These are phyloP conservation scores for Karstenula rhodostoma DNA, from an alignment of 2,329 filamentous ascomycete genomes.

Conservation along the genomic window DNA sequence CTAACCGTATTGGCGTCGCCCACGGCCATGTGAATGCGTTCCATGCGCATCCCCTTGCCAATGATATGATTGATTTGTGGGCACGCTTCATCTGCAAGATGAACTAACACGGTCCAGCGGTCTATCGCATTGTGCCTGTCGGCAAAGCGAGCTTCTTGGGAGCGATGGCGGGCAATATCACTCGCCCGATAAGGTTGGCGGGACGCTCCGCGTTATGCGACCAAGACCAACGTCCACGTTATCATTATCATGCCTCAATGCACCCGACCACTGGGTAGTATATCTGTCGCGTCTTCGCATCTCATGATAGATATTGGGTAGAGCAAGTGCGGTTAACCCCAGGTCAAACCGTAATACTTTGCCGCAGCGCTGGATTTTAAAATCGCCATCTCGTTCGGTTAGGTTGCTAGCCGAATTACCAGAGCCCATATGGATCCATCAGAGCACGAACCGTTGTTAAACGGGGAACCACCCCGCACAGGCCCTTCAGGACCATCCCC, in stretches of 20 bases:
- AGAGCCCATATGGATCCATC: conserved; percentile 27
- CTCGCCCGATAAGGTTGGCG: conserved; percentile 11
- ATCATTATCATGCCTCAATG: background rate
- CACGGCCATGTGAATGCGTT: conserved; percentile 15
- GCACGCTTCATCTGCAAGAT: conserved; percentile 20
- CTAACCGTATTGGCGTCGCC: conserved; percentile 1
- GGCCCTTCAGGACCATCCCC: conserved; percentile 27
- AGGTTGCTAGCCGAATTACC: conserved; percentile 13
- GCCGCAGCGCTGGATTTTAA: background rate
- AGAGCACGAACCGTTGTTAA: conserved; percentile 37
- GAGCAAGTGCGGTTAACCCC: background rate
- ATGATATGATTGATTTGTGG: conserved; percentile 3
- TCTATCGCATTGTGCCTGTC: background rate
- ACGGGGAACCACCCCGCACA: conserved; percentile 21
- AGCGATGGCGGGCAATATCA: conserved; percentile 3
- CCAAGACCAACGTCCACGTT: background rate
- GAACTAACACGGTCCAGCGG: conserved; percentile 15
- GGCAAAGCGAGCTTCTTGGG: conserved; percentile 1
- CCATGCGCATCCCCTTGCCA: background rate
- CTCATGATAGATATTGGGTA: background rate
- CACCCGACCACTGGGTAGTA: background rate
- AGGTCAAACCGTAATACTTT: conserved; percentile 7
- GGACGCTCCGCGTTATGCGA: conserved; percentile 11
- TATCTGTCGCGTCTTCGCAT: background rate
- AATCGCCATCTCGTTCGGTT: conserved; percentile 1